Evolutionary conservation across 2,329 filamentous ascomycete species (phyloP), one percentile per base, ranked within the genome.

Genomic region (Parastagonospora avenae): DNA sequence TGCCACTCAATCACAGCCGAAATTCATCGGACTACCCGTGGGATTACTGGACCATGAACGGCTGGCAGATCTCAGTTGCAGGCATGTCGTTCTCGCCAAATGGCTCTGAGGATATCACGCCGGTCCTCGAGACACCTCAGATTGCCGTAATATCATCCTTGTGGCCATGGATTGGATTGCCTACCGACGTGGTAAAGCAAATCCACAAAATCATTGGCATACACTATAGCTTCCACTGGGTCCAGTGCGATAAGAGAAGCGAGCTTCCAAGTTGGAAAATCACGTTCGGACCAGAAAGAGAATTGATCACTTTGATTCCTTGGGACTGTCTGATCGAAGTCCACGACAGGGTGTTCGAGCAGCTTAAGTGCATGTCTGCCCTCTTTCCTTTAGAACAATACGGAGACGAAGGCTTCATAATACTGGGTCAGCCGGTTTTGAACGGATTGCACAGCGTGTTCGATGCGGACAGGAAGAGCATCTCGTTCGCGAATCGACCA

Each of bases 301-400:
- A 48, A 35, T 28, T 8, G 9, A 55, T 55, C 30, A 55, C 39
- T 12, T 37, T 52, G 8, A 55, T 44, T 16, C 46, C 52, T n/a
- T 52, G 40, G 52, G 52, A 47, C 29, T 46, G 52, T 46, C 38
- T 55, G 9, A 48, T 51, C 11, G 44, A 55, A 24, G 32, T 38
- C 12, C 46, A 48, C 35, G 35, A 55, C 30, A 39, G 43, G 8
- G 29, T 42, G 4, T 41, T 42, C 28, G 10, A 45, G 33, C 33
- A 50, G 38, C 31, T 46, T 8, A 47, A 47, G 24, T 54, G 51
- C 29, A 43, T 55, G 27, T 51, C 52, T 12, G 36, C 19, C 2
- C 52, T 52, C n/a, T 29, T 24, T 14, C 8, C 10, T 12, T 24
- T 50, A 11, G 14, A 8, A n/a, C 19, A 39, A 19, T 39, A 30